phyloP scores from a whole-genome alignment of 1,284 basidiomycete species.

The Coniferiporia weirii region DNA sequence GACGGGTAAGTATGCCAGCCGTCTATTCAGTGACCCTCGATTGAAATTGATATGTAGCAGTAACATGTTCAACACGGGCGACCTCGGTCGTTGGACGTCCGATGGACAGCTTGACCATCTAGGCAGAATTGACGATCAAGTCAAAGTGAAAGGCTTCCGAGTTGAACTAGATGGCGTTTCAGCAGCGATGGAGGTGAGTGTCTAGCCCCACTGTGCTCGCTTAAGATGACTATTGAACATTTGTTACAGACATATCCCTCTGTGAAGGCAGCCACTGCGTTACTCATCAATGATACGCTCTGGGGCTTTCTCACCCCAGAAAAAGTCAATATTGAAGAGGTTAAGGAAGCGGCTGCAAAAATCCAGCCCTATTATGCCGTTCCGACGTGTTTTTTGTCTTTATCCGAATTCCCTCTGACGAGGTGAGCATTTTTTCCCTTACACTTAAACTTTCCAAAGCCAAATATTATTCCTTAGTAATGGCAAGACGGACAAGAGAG shows the following conservation, averaged over 20 bases:
- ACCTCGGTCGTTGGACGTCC: conserved; percentile 48
- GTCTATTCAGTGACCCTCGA: neutral
- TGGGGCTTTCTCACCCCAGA: conserved; percentile 52
- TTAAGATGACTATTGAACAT: conserved; percentile 7
- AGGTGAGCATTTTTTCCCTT: conserved; percentile 30
- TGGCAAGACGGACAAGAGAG: conserved; percentile 49
- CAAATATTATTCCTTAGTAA: conserved; percentile 29
- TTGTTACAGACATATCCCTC: conserved; percentile 35
- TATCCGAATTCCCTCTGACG: conserved; percentile 46
- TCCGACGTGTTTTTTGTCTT: conserved; percentile 39
- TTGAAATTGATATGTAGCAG: conserved; percentile 28
- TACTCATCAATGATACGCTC: conserved; percentile 46
- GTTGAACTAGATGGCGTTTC: conserved; percentile 58
- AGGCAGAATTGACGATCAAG: conserved; percentile 51
- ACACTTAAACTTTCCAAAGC: conserved; percentile 1
- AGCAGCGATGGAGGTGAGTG: conserved; percentile 48
- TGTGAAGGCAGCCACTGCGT: conserved; percentile 43
- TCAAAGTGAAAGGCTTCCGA: conserved; percentile 57
- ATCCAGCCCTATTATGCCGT: conserved; percentile 58
- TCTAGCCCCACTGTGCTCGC: neutral
- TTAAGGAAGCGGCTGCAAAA: conserved; percentile 39
- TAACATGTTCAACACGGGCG: conserved; percentile 58
- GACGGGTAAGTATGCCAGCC: conserved; percentile 36
- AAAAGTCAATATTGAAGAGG: conserved; percentile 34
- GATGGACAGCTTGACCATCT: conserved; percentile 51